phyloP scores from a whole-genome alignment of 139 green algal species.

The Raphidocelis subcapitata region DNA sequence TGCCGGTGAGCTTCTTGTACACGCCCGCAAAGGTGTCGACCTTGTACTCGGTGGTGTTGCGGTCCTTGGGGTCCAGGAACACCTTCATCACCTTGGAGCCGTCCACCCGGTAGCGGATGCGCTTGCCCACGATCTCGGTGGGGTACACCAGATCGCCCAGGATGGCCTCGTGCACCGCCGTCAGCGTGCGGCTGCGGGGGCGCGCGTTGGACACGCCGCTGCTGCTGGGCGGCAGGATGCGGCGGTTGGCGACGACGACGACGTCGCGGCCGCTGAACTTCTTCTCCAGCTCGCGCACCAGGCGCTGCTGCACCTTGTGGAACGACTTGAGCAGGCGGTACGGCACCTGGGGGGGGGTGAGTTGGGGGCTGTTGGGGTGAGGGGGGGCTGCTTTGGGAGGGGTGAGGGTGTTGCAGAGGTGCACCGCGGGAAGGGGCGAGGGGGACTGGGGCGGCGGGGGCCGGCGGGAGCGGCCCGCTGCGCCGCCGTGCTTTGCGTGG shows the following conservation, averaged over 20 bases:
- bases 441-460: too few species aligned
- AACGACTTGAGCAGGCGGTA: constrained; percentile 97
- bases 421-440: too few species aligned
- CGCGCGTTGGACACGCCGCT: constrained; percentile 64
- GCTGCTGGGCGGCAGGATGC: constrained; percentile 86
- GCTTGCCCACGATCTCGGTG: constrained; percentile 99
- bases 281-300: constrained; percentile 99
- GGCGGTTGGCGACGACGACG: constrained; percentile 92
- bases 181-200: constrained; percentile 93
- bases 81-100: constrained; percentile 92
- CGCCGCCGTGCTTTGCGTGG: neutral
- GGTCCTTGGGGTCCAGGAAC: constrained; percentile 96
- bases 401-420: too few species aligned
- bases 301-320: constrained; percentile 97
- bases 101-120: constrained; percentile 91
- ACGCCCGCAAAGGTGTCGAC: constrained; percentile 96
- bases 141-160: constrained; percentile 98
- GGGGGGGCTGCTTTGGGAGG: too few species aligned
- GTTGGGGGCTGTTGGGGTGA: too few species aligned
- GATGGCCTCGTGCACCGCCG: constrained; percentile 87
- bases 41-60: constrained; percentile 98
- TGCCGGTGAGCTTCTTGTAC: constrained; percentile 99
- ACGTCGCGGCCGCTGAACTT: constrained; percentile 99
- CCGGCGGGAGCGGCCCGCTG: neutral
- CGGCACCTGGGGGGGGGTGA: constrained; percentile 68